Base-by-base conservation (phyloP, 352 stramenopile genomes). In the Pythium vanterpoolii region DNA sequence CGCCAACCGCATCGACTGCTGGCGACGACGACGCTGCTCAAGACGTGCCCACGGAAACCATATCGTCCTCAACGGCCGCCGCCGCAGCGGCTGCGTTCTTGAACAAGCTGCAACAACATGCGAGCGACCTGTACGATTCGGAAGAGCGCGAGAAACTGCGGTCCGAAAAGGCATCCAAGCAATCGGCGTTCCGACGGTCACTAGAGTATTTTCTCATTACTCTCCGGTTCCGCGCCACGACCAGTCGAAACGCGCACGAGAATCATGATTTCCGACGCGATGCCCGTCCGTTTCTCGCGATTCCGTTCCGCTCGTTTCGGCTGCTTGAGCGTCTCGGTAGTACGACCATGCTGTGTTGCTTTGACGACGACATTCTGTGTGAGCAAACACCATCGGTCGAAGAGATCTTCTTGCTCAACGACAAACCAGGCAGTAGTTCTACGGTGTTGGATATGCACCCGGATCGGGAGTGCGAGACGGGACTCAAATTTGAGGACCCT, bases 281-380 rank as follows among this genome's bases (percentile, higher is more conserved):
- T 13, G 53, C 74, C 8, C 66, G 65, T 0, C 58, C 64, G 1
- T 71, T 71, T 23, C 56, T 92, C 18, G 67, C 77, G 14, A 72
- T 93, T 9, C 83, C 83, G 10, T 89, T 93, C 21, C 77, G 79
- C 0, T 88, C 79, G 6, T 93, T 95, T 31, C 81, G 86, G 4
- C 60, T 95, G 10, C 67, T 95, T 1, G 86, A 95, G 38, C 78
- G 86, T 0, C 70, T 95, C 16, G 86, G 86, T 0, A 93, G 82
- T 64, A 87, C 84, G 24, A 95, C 83, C 16, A 93, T 95, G 86
- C 67, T 95, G 2, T 95, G 86, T 66, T 93, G 86, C 56, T 93
- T 93, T 47, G 86, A 95, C 49, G 86, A 93, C 19, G 86, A 95
- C 58, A 86, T 95, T 33, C 55, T 95, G 34, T 95, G 86, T 43